These are phyloP conservation scores for Suhomyces wounanorum DNA, from an alignment of 1,139 yeast species.

Conservation along the genomic window DNA sequence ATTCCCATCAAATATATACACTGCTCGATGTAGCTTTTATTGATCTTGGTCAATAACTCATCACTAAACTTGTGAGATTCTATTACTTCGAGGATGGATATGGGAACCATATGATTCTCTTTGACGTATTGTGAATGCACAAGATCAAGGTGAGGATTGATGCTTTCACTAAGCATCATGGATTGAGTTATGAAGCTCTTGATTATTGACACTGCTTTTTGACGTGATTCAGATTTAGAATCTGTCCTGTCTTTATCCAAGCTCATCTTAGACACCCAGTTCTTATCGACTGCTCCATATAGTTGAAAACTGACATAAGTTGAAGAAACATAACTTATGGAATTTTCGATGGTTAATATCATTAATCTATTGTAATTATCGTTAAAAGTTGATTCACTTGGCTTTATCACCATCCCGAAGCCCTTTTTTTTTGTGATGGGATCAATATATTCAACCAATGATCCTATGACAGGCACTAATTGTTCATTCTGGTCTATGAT, in stretches of 20 bases:
- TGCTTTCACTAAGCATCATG: constrained; percentile 10
- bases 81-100: constrained; percentile 27
- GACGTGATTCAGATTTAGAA: constrained; percentile 19
- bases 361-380: constrained; percentile 33
- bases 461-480: constrained; percentile 31
- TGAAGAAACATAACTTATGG: constrained; percentile 28
- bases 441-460: constrained; percentile 34
- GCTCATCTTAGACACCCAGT: constrained; percentile 21
- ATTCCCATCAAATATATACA: constrained; percentile 30
- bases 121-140: constrained; percentile 30
- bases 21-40: constrained; percentile 31
- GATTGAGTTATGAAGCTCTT: constrained; percentile 23
- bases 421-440: constrained; percentile 13
- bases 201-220: constrained; percentile 22
- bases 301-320: constrained; percentile 31
- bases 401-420: constrained; percentile 38
- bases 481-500: constrained; percentile 25
- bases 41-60: constrained; percentile 16
- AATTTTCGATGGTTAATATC: constrained; percentile 37
- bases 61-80: constrained; percentile 25
- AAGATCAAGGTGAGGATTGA: constrained; percentile 22
- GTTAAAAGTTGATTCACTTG: constrained; percentile 35
- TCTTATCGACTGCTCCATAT: constrained; percentile 26
- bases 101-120: constrained; percentile 17
- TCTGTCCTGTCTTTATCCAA: constrained; percentile 30